phyloP scores from a whole-genome alignment of 306 rosid genomes.

The Vicia villosa region DNA sequence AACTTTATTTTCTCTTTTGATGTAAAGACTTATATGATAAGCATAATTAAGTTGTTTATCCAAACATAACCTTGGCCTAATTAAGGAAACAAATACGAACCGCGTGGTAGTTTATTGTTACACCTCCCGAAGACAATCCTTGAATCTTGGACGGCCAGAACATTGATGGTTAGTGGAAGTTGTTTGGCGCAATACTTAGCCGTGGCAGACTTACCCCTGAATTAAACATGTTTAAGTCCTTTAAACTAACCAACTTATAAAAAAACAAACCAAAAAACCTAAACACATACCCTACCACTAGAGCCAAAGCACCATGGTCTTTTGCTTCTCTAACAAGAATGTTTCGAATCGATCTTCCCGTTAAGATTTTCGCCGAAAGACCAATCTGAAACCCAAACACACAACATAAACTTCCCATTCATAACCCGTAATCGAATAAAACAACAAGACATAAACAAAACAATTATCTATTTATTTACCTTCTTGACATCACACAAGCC shows the following conservation, averaged over 20 bases:
- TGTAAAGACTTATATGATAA: not conserved
- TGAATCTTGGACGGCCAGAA: slow-evolving; percentile 70
- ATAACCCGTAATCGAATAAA: slow-evolving; percentile 19
- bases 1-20: not conserved
- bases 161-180: slow-evolving; percentile 64
- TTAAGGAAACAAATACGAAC: slow-evolving; percentile 50
- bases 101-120: slow-evolving; percentile 62
- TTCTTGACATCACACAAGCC: slow-evolving; percentile 66
- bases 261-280: slow-evolving; percentile 18
- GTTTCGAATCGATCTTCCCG: slow-evolving; percentile 57
- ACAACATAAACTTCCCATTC: slow-evolving; percentile 16
- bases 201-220: slow-evolving; percentile 60
- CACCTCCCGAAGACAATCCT: slow-evolving; percentile 67
- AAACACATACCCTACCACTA: slow-evolving; percentile 76
- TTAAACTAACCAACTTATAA: slow-evolving; percentile 36
- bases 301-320: slow-evolving; percentile 58
- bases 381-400: slow-evolving; percentile 58
- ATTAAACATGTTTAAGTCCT: slow-evolving; percentile 34
- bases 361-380: slow-evolving; percentile 58
- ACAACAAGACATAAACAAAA: not conserved
- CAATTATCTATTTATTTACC: slow-evolving; percentile 40
- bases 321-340: slow-evolving; percentile 76
- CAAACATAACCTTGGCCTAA: not conserved
- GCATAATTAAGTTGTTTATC: not conserved
- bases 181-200: slow-evolving; percentile 75